Evolutionary conservation across 768 basidiomycete genomes (phyloP).

Genomic region (Sporobolomyces phaffii): DNA sequence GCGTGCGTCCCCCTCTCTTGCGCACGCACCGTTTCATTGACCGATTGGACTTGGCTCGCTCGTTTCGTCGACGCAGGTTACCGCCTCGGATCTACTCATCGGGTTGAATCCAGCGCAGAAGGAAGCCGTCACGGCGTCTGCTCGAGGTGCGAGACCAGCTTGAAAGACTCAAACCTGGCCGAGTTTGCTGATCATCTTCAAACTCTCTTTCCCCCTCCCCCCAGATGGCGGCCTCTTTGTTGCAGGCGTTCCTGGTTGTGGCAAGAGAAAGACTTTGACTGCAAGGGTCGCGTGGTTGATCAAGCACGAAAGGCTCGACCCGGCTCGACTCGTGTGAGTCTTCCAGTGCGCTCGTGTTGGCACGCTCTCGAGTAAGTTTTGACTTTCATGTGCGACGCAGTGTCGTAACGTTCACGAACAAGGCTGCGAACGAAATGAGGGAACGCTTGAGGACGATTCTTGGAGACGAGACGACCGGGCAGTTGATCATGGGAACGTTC

Average conservation of each 20-base stretch:
- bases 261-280: constrained; percentile 49
- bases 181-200: too few relatives aligned
- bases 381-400: too few relatives aligned
- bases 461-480: constrained; percentile 56
- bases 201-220: too few relatives aligned
- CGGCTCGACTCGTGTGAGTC: constrained; percentile 43
- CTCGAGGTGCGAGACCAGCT: too few relatives aligned
- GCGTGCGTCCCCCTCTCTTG: background rate
- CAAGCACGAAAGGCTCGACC: constrained; percentile 41
- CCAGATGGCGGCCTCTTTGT: constrained; percentile 38
- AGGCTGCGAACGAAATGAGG: constrained; percentile 77
- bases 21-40: too few relatives aligned
- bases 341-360: too few relatives aligned
- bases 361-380: too few relatives aligned
- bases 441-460: constrained; percentile 62
- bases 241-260: constrained; percentile 39
- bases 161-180: too few relatives aligned
- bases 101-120: constrained; percentile 17
- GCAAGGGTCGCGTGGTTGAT: constrained; percentile 47
- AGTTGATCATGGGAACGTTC: constrained; percentile 52
- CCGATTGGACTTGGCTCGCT: too few relatives aligned
- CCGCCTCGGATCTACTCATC: too few relatives aligned
- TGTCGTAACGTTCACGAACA: constrained; percentile 63
- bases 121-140: constrained; percentile 22
- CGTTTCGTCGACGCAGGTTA: too few relatives aligned